Conservation (phyloP, 2,329 filamentous ascomycete genomes). For the Coniochaeta sp. region DNA sequence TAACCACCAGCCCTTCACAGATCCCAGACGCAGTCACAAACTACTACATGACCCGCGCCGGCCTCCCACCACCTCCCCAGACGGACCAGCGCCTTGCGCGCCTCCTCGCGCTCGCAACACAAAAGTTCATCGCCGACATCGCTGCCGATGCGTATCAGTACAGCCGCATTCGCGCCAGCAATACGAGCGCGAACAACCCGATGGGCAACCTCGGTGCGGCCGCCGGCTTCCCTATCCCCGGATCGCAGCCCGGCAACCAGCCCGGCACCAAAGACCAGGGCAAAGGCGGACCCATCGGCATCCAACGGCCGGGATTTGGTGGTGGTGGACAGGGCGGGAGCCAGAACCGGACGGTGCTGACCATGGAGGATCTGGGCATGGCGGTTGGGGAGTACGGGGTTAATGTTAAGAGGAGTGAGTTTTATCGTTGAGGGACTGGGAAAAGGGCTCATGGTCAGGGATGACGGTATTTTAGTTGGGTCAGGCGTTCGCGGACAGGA, state of each 20-base stretch:
- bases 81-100: conserved; percentile 86
- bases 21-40: conserved; percentile 96
- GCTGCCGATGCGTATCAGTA: conserved; percentile 98
- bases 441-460: not conserved
- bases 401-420: conserved; percentile 95
- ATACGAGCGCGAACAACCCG: conserved; percentile 80
- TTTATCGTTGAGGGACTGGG: conserved; percentile 55
- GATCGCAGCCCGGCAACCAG: conserved; percentile 31
- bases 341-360: conserved; percentile 87
- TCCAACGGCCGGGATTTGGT: conserved; percentile 72
- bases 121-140: conserved; percentile 97
- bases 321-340: conserved; percentile 84
- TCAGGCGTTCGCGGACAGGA: not conserved
- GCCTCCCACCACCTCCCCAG: conserved; percentile 84
- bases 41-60: conserved; percentile 95
- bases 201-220: conserved; percentile 79
- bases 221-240: conserved; percentile 59
- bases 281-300: conserved; percentile 52
- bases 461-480: not conserved
- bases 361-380: conserved; percentile 98
- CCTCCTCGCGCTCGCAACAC: conserved; percentile 91
- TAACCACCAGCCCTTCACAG: conserved; percentile 32
- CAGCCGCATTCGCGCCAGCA: conserved; percentile 88
- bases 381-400: conserved; percentile 96
- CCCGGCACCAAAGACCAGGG: conserved; percentile 44